These are phyloP conservation scores for Eimeria brunetti DNA, from an alignment of 169 alveolate species.

Conservation along the genomic window DNA sequence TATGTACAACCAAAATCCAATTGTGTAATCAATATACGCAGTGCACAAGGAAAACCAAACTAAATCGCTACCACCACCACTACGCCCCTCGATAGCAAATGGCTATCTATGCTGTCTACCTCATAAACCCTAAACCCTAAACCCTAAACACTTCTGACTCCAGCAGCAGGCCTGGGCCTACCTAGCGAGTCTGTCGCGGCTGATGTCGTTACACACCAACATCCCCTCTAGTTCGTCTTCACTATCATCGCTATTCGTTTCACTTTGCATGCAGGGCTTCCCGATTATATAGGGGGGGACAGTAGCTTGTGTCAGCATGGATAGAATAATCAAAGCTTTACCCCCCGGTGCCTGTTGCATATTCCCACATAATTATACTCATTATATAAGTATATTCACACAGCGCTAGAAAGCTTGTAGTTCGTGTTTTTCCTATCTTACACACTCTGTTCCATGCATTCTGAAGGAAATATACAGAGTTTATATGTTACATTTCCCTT, in stretches of 20 bases:
- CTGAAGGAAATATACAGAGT: background rate
- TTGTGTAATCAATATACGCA: no score
- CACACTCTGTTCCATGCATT: background rate
- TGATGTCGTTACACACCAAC: constrained; percentile 71
- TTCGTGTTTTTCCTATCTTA: background rate
- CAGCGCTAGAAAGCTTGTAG: background rate
- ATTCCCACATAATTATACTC: no score
- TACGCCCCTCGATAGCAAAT: background rate
- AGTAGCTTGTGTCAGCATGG: constrained; percentile 48
- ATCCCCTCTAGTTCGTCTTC: constrained; percentile 48
- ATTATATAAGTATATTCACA: no score
- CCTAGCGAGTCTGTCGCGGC: constrained; percentile 72
- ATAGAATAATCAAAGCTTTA: constrained; percentile 44
- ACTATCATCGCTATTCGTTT: background rate
- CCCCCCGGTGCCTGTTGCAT: constrained; percentile 73
- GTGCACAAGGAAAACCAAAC: background rate
- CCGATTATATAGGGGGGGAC: constrained; percentile 15
- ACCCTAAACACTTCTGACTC: no score
- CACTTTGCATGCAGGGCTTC: background rate
- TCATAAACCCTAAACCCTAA: no score
- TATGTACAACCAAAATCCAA: background rate
- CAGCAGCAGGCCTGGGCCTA: background rate
- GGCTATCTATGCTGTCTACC: background rate
- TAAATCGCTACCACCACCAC: background rate
- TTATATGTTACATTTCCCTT: no score